Percentiles rank a stretch among this genome's conserved stretches.
These are phyloP conservation scores for Cyphellophora europaea DNA, from an alignment of 2,329 filamentous ascomycete species.

Conservation along the genomic window DNA sequence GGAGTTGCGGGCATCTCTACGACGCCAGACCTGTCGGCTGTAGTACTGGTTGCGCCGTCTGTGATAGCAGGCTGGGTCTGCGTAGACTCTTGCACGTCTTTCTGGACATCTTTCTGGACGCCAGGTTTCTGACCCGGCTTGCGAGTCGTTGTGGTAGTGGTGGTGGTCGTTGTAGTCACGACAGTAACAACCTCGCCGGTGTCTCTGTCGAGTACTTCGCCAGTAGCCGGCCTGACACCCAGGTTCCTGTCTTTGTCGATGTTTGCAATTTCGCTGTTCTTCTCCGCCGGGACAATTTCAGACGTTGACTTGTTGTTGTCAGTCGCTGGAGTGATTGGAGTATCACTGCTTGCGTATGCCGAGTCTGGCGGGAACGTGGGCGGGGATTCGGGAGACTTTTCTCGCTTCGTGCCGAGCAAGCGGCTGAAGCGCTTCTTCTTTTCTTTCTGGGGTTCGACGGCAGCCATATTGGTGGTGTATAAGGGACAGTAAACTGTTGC, in stretches of 20 bases:
- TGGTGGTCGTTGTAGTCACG: slow-evolving; percentile 18
- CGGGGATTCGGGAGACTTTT: slow-evolving; percentile 8
- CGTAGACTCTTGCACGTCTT: slow-evolving; percentile 13
- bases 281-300: slow-evolving; percentile 17
- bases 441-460: too few relatives aligned
- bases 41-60: neutral
- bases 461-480: too few relatives aligned
- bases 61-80: slow-evolving; percentile 2
- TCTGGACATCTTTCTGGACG: slow-evolving; percentile 6
- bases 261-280: slow-evolving; percentile 16
- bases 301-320: slow-evolving; percentile 5
- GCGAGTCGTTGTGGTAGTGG: slow-evolving; percentile 17
- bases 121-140: slow-evolving; percentile 12
- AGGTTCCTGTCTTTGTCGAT: slow-evolving; percentile 16
- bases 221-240: slow-evolving; percentile 15
- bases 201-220: slow-evolving; percentile 18
- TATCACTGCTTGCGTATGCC: slow-evolving; percentile 16
- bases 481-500: too few relatives aligned
- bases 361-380: slow-evolving; percentile 10
- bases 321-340: slow-evolving; percentile 8
- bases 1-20: neutral
- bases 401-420: slow-evolving; percentile 36
- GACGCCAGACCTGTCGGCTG: neutral
- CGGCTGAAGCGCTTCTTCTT: slow-evolving; percentile 53
- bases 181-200: slow-evolving; percentile 19